Evolutionary conservation across 805 yeast genomes (phyloP).

Genomic region (Pichia manshurica): DNA sequence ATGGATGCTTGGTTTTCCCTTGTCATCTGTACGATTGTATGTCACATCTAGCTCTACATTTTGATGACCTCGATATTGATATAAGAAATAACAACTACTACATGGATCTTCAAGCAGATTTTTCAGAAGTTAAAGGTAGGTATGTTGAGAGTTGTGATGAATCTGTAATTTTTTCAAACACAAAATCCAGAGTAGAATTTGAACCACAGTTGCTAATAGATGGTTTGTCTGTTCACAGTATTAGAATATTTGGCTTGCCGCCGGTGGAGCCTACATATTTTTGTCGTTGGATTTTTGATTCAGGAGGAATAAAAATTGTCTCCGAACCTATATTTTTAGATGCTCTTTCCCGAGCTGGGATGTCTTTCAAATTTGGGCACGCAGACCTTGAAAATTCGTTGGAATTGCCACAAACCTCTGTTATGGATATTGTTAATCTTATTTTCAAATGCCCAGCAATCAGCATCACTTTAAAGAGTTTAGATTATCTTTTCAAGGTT

Average conservation of each 20-base stretch:
- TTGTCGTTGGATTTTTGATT: slow-evolving; percentile 82
- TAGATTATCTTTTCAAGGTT: slow-evolving; percentile 22
- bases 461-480: slow-evolving; percentile 36
- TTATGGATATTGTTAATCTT: slow-evolving; percentile 67
- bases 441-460: slow-evolving; percentile 49
- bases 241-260: slow-evolving; percentile 88
- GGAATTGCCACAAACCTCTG: slow-evolving; percentile 45
- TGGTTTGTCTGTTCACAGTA: slow-evolving; percentile 69
- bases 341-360: slow-evolving; percentile 37
- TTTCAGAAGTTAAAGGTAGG: slow-evolving; percentile 49
- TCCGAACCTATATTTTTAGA: slow-evolving; percentile 43
- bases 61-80: slow-evolving; percentile 67
- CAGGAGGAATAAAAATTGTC: slow-evolving; percentile 53
- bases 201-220: slow-evolving; percentile 49
- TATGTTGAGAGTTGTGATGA: slow-evolving; percentile 23
- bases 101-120: slow-evolving; percentile 82
- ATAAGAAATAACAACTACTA: slow-evolving; percentile 85
- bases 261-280: slow-evolving; percentile 83
- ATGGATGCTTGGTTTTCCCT: slow-evolving; percentile 72
- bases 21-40: slow-evolving; percentile 56
- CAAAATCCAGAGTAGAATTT: slow-evolving; percentile 15
- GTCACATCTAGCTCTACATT: slow-evolving; percentile 55
- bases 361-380: slow-evolving; percentile 56
- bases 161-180: slow-evolving; percentile 24
- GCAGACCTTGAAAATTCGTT: slow-evolving; percentile 73